Base-by-base conservation (phyloP, 768 basidiomycete genomes). In the Mycena metata region DNA sequence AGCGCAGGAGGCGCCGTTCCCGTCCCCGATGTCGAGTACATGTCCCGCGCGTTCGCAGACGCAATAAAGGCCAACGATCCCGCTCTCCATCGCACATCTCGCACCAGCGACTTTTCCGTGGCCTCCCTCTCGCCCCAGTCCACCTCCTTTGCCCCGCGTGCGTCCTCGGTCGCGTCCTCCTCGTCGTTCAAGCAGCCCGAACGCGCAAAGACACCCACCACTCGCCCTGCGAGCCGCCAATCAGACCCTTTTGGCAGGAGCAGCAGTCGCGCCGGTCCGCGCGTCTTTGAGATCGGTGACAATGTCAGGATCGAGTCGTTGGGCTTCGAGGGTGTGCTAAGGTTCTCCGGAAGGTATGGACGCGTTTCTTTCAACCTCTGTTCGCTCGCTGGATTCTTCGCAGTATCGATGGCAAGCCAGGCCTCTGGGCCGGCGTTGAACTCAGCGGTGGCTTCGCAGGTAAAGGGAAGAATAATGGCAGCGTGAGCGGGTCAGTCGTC, bases 391-490 rank as follows among this genome's bases (percentile, higher is more conserved):
- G 49, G 82, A 89, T 67, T 79, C 69, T 96, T 19, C 97, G 97
- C 7, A 86, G 89, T 72, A 96, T 98, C 62, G 91, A 93, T 19
- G 94, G 94, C 57, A 98, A 98, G 78, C 84, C 88, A 3, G 97
- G 96, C 5, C 81, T 90, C 8, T 99, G 95, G 94, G 97, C 94
- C 17, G 97, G 97, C 16, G 94, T 99, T 23, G 95, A 98, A 79
- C 84, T 99, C 23, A 83, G 88, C 72, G 91, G 91, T 41, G 93
- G 94, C 8, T 97, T 96, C 76, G 79, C 86, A 19, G 96, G 97
- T 21, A 94, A 93, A 78, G 97, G 97, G 0, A 99, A 99, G 83
- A 99, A 99, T 74, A 89, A 98, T 73, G 97, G 97, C 39, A 88
- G 89, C 50, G 96, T 97, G 6, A 86, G 83, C 69, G 95, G 94